Evolutionary conservation across 2,329 filamentous ascomycete genomes (phyloP), one percentile per base, ranked within the genome.

Genomic region (Geosmithia flava): DNA sequence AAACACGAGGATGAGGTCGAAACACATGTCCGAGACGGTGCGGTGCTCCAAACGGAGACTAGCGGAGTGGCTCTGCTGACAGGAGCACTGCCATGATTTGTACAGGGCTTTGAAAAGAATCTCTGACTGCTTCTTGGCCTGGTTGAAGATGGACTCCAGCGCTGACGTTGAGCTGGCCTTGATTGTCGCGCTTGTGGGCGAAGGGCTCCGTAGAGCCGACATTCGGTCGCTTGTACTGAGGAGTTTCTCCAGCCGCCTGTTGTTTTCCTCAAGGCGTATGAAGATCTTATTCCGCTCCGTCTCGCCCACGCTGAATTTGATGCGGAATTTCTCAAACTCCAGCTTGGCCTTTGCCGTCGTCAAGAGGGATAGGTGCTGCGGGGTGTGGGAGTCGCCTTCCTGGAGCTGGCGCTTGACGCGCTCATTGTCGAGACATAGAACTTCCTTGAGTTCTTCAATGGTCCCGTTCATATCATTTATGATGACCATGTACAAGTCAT

Each of bases 51-150:
- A 27, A 16, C 29, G 20, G 20, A 45, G 20, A 19, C 30, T 45
- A 15, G 44, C 23, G 30, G 7, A 45, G 44, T 45, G 44, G 23
- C 29, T 20, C 15, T 30, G 13, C 44, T 45, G 44, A 19, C 44
- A 45, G 10, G 44, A 45, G 16, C 44, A 45, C 44, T 45, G 44
- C 44, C 44, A 45, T 33, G 44, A 23, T 23, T 33, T 33, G n/a
- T 45, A 16, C 23, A 45, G 20, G 19, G 40, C 44, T 27, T 45
- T n/a, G 23, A 16, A 45, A 8, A 45, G 23, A 2, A 33, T 19
- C 17, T 7, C n/a, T 23, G 44, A 45, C 15, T 29, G 20, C 44
- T 30, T 30, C 23, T 29, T 29, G 7, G 44, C 20, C 20, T 19
- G 13, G 42, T 20, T 23, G 19, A 44, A 44, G 19, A 44, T 20